Conservation (phyloP, 176 grass and related monocot genomes). For the Oryza punctata region DNA sequence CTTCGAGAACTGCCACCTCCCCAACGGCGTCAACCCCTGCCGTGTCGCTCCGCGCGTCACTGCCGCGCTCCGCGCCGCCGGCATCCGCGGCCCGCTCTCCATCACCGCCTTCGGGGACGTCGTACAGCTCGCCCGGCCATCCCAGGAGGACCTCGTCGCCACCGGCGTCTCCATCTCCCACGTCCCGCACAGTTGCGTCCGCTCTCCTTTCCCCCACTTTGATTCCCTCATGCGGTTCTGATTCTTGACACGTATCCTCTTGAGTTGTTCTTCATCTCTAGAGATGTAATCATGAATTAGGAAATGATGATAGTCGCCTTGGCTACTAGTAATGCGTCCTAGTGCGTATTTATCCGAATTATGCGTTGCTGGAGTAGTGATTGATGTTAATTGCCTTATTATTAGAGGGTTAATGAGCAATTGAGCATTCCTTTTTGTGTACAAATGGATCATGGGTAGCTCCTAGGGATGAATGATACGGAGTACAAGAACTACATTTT, state of each 20-base stretch:
- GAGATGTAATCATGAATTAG: background rate
- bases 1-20: slow-evolving; percentile 90
- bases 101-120: slow-evolving; percentile 91
- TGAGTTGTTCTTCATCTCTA: background rate
- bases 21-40: slow-evolving; percentile 56
- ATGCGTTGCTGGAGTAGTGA: background rate
- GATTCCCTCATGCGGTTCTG: background rate
- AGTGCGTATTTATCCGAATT: background rate
- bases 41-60: slow-evolving; percentile 58
- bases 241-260: background rate
- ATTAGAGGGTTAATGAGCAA: background rate
- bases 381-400: background rate
- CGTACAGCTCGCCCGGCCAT: slow-evolving; percentile 47
- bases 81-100: slow-evolving; percentile 74
- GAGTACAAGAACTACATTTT: background rate
- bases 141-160: slow-evolving; percentile 72
- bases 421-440: background rate
- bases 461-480: background rate
- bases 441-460: background rate
- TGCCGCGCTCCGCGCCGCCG: slow-evolving; percentile 67
- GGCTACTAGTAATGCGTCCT: background rate
- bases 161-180: slow-evolving; percentile 85
- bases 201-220: background rate
- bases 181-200: slow-evolving; percentile 67
- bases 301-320: background rate